Conservation (phyloP, 164 flowering plant genomes). For the Cinnamomum micranthum region DNA sequence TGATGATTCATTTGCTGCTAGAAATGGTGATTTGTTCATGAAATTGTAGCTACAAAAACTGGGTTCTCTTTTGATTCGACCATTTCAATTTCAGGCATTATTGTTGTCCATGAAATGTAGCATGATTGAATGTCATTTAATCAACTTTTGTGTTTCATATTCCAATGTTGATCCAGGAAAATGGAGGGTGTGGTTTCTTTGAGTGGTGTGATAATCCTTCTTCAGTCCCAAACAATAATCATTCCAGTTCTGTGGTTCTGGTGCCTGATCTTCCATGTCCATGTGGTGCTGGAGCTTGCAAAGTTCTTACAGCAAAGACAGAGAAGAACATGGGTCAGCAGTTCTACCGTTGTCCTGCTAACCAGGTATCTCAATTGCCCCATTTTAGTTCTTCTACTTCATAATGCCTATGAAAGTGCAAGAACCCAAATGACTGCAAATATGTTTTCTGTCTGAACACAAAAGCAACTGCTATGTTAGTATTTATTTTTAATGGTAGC, state of each 20-base stretch:
- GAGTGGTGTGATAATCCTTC: conserved; percentile 43
- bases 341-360: conserved; percentile 41
- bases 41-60: no score
- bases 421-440: no score
- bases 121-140: not conserved
- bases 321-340: conserved; percentile 35
- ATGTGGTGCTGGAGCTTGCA: conserved; percentile 38
- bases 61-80: no score
- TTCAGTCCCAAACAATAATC: conserved; percentile 11
- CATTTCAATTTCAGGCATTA: not conserved
- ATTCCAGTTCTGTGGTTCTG: conserved; percentile 15
- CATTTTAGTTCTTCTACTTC: not conserved
- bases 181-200: conserved; percentile 59
- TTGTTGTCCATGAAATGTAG: not conserved
- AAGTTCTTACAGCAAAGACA: conserved; percentile 34
- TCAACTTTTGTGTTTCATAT: not conserved
- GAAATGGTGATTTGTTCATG: not conserved
- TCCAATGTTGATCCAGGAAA: conserved; percentile 30
- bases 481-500: no score
- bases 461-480: no score
- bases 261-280: conserved; percentile 34
- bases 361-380: conserved; percentile 23
- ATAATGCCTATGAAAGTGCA: not conserved
- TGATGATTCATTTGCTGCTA: not conserved
- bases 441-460: no score